Conservation (phyloP, 495 filamentous ascomycete species). For the Echria macrotheca region DNA sequence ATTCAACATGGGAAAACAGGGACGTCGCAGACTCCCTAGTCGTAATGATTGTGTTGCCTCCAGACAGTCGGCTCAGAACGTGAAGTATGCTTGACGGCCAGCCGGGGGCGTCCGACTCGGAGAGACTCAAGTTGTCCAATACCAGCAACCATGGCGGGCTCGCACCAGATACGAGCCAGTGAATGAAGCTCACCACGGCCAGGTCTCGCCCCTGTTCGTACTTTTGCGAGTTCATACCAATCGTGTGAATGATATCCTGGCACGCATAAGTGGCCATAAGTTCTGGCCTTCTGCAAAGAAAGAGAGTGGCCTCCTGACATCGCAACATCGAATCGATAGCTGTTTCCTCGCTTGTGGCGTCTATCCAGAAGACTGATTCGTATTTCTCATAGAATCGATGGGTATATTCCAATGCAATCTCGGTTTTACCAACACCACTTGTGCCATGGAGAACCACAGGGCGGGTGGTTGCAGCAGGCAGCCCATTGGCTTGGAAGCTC, state of each 20-base stretch:
- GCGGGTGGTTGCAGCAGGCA: background rate
- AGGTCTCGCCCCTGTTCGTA: background rate
- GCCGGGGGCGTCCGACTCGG: no score
- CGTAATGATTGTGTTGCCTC: no score
- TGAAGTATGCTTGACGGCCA: no score
- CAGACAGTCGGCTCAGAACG: no score
- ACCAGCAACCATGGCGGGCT: background rate
- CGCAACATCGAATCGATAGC: background rate
- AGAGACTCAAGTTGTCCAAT: no score
- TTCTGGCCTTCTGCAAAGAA: background rate
- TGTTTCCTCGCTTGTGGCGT: background rate
- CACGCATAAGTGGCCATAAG: background rate
- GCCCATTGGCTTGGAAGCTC: no score
- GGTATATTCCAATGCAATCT: background rate
- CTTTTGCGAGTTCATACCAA: background rate
- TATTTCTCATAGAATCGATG: background rate
- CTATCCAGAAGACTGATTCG: background rate
- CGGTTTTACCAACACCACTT: background rate
- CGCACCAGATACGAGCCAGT: background rate
- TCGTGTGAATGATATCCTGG: background rate
- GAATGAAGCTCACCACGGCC: background rate
- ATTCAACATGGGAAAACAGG: no score
- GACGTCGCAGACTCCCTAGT: no score
- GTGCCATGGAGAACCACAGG: background rate
- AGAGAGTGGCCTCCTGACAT: background rate